phyloP scores from a whole-genome alignment of 768 basidiomycete genomes.

The Russula olivacea region DNA sequence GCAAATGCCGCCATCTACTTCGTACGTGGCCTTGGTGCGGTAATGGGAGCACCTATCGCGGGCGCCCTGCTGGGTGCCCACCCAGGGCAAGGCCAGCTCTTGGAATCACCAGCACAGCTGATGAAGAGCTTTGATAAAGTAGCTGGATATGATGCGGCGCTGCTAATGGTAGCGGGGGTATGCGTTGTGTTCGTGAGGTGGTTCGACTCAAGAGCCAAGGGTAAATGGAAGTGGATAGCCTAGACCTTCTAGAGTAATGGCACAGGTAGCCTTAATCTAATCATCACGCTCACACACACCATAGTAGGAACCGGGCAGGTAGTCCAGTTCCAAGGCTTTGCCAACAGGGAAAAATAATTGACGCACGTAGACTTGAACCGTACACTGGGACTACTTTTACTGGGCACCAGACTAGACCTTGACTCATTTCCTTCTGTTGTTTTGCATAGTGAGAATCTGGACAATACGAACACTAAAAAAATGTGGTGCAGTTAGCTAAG shows the following conservation, averaged over 20 bases:
- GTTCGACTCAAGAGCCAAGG: slow-evolving; percentile 39
- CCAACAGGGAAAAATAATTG: neutral
- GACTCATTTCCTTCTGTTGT: slow-evolving; percentile 47
- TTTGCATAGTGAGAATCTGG: slow-evolving; percentile 68
- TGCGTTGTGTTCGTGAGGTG: slow-evolving; percentile 40
- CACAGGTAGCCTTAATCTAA: slow-evolving; percentile 1
- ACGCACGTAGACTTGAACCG: neutral
- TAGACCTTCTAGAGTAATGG: slow-evolving; percentile 19
- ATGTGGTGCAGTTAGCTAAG: slow-evolving; percentile 18
- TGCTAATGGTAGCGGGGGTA: slow-evolving; percentile 35
- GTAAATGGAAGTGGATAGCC: slow-evolving; percentile 39
- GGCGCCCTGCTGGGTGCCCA: slow-evolving; percentile 37
- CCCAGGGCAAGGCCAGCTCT: slow-evolving; percentile 16
- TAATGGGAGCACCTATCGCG: slow-evolving; percentile 40
- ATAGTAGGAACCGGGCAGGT: neutral
- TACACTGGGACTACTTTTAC: neutral
- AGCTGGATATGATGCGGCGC: slow-evolving; percentile 35
- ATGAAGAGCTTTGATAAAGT: slow-evolving; percentile 35
- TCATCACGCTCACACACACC: neutral
- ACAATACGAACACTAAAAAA: slow-evolving; percentile 65
- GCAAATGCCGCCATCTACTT: slow-evolving; percentile 41
- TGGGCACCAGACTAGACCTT: neutral
- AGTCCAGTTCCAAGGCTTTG: neutral
- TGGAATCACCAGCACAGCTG: slow-evolving; percentile 18
- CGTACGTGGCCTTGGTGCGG: slow-evolving; percentile 38